Percentiles rank a stretch among this genome's conserved stretches.
Conservation (phyloP, 495 filamentous ascomycete species). For the Lasiosphaeris hirsuta region DNA sequence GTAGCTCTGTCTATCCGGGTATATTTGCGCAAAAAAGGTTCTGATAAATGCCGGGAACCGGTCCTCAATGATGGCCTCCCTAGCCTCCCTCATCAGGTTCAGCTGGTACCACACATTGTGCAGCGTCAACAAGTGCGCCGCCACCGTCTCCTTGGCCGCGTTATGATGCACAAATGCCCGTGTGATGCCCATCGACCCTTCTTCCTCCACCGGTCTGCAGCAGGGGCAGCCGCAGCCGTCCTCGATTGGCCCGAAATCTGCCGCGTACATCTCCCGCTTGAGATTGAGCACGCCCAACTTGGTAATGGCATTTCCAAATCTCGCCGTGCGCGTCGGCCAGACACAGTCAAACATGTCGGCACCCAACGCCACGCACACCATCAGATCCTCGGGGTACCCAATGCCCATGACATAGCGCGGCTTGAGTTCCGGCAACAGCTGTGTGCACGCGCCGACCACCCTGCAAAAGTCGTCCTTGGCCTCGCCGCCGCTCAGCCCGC, state of each 20-base stretch:
- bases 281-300: conserved; percentile 77
- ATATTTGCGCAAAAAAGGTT: conserved; percentile 70
- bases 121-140: conserved; percentile 88
- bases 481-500: conserved; percentile 83
- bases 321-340: conserved; percentile 94
- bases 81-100: conserved; percentile 68
- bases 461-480: conserved; percentile 56
- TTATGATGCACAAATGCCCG: conserved; percentile 89
- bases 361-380: conserved; percentile 87
- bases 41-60: conserved; percentile 74
- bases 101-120: conserved; percentile 94
- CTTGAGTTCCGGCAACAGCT: conserved; percentile 79
- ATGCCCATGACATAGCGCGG: conserved; percentile 98
- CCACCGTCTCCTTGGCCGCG: conserved; percentile 89
- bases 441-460: conserved; percentile 81
- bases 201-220: conserved; percentile 60
- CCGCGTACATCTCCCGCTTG: conserved; percentile 67
- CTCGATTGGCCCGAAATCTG: conserved; percentile 81
- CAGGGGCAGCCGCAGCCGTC: conserved; percentile 74
- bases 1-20: conserved; percentile 63
- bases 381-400: conserved; percentile 91
- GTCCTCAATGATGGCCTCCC: conserved; percentile 80
- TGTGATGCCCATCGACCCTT: conserved; percentile 78
- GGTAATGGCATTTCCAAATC: conserved; percentile 92
- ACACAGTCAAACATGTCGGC: conserved; percentile 99